These are phyloP conservation scores for Boletus eberwhitei DNA, from an alignment of 768 basidiomycete species.

Conservation along the genomic window DNA sequence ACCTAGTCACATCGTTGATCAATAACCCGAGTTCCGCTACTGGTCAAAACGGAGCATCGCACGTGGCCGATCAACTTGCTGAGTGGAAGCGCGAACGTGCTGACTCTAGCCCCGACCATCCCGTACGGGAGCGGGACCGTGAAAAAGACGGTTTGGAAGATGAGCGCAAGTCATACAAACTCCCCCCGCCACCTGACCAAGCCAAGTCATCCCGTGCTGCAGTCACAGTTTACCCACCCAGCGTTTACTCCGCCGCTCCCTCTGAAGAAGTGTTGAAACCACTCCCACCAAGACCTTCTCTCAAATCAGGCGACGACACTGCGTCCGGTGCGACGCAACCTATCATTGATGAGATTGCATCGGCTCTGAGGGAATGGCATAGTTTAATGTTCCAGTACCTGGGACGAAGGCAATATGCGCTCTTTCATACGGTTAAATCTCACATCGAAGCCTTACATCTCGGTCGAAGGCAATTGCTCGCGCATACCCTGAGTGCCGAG, in stretches of 20 bases:
- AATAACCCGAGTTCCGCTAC: constrained; percentile 30
- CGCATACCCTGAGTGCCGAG: constrained; percentile 81
- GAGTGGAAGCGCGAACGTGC: constrained; percentile 40
- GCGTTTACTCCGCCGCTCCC: constrained; percentile 70
- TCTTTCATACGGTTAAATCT: constrained; percentile 81
- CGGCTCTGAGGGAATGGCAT: constrained; percentile 95
- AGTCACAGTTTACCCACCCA: constrained; percentile 68
- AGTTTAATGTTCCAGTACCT: constrained; percentile 89
- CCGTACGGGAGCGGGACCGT: constrained; percentile 42
- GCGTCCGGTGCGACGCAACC: constrained; percentile 78
- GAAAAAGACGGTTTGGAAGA: constrained; percentile 64
- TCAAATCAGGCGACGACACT: constrained; percentile 94
- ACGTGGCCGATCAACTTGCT: constrained; percentile 44
- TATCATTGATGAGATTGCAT: constrained; percentile 95
- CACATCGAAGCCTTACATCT: constrained; percentile 91
- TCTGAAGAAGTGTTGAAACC: constrained; percentile 68
- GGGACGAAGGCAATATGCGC: constrained; percentile 80
- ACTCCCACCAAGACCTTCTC: constrained; percentile 85
- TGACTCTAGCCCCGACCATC: constrained; percentile 26
- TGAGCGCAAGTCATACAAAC: constrained; percentile 62
- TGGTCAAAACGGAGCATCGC: constrained; percentile 35
- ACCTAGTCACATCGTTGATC: constrained; percentile 59
- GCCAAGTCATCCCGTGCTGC: constrained; percentile 70
- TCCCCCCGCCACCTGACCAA: constrained; percentile 72
- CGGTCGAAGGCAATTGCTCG: constrained; percentile 86